Conservation (phyloP, 495 filamentous ascomycete genomes). For the Trichoderma virens region DNA sequence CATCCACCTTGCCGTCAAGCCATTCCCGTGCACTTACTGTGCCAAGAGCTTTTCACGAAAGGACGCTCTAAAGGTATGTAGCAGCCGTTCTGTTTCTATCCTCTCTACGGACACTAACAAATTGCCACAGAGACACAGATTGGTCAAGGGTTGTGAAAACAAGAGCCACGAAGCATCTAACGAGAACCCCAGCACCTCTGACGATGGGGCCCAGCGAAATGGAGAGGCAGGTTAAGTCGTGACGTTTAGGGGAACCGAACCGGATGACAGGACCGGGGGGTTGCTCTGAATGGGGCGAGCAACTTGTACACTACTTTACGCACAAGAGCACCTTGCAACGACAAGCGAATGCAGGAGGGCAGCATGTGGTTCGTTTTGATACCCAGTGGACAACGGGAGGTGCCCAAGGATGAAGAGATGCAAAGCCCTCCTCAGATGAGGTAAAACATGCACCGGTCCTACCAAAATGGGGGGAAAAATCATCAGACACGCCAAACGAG, state of each 20-base stretch:
- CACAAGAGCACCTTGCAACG: not conserved
- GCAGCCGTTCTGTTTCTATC: not conserved
- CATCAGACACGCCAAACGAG: no score
- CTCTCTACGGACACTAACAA: not conserved
- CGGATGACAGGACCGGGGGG: not conserved
- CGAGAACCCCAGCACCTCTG: not conserved
- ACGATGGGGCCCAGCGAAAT: not conserved
- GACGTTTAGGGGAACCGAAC: not conserved
- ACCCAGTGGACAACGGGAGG: no score
- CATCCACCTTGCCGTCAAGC: constrained; percentile 93
- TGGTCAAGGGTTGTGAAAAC: constrained; percentile 88
- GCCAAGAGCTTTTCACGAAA: constrained; percentile 97
- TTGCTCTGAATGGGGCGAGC: no score
- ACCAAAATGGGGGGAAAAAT: no score
- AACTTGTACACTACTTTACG: not conserved
- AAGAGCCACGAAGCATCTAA: constrained; percentile 4
- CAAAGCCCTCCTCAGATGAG: no score
- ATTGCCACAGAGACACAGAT: constrained; percentile 65
- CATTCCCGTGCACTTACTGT: constrained; percentile 83
- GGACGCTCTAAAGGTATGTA: constrained; percentile 85
- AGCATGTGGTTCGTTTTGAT: no score
- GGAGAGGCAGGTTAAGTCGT: not conserved
- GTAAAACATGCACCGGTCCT: no score
- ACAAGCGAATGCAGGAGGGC: not conserved
- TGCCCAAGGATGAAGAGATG: no score